phyloP scores from a whole-genome alignment of 2,329 filamentous ascomycete genomes.

The Nigrospora osmanthi region DNA sequence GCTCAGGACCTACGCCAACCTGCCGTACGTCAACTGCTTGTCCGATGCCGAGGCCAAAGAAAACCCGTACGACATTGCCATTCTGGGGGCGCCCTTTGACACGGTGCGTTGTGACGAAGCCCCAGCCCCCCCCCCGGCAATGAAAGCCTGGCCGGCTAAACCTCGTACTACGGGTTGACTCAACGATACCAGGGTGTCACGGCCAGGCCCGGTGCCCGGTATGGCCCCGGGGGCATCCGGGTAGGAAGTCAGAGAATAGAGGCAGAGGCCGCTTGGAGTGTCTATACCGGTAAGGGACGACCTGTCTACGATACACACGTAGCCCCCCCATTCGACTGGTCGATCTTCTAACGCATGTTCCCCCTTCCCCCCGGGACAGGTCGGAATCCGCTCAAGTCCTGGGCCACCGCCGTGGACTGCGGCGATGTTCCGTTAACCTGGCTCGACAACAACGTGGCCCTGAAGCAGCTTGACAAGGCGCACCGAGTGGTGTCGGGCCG shows the following conservation, averaged over 20 bases:
- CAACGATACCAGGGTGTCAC: constrained; percentile 17
- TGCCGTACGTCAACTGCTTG: constrained; percentile 53
- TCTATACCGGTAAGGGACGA: constrained; percentile 35
- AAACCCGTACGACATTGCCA: constrained; percentile 47
- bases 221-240: constrained; percentile 24
- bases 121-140: no score
- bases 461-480: constrained; percentile 67
- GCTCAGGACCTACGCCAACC: constrained; percentile 56
- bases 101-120: constrained; percentile 22
- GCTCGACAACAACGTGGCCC: constrained; percentile 67
- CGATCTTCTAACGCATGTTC: no score
- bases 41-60: constrained; percentile 37
- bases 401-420: constrained; percentile 69
- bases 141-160: no score
- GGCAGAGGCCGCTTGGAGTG: constrained; percentile 23
- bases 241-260: constrained; percentile 20
- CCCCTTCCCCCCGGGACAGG: constrained; percentile 12
- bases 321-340: no score
- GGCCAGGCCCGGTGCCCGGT: constrained; percentile 25
- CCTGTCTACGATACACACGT: no score
- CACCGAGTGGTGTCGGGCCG: constrained; percentile 34
- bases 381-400: constrained; percentile 63
- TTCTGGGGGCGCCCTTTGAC: constrained; percentile 43
- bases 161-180: no score
- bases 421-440: constrained; percentile 72